These are phyloP conservation scores for Marasmius tenuissimus DNA, from an alignment of 1,284 basidiomycete species.

Conservation along the genomic window DNA sequence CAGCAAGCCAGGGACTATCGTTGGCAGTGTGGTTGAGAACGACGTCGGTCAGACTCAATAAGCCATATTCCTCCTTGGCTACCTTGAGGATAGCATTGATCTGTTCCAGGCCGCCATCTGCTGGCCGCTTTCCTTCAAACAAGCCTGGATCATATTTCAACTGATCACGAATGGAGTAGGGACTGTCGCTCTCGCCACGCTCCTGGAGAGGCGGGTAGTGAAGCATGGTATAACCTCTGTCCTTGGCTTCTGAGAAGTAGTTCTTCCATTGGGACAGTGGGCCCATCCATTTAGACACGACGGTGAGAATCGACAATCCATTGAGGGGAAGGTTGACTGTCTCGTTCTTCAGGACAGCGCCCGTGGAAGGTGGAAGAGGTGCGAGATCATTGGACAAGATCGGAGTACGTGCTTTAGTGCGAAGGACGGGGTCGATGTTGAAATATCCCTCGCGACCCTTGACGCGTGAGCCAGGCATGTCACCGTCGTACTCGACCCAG, in stretches of 20 bases:
- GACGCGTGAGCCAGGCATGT: slow-evolving; percentile 53
- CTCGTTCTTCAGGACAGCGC: slow-evolving; percentile 47
- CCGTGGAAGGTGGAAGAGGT: slow-evolving; percentile 48
- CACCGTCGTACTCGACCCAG: slow-evolving; percentile 87
- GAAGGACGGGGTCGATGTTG: slow-evolving; percentile 90
- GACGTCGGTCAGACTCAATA: slow-evolving; percentile 88
- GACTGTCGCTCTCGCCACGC: slow-evolving; percentile 83
- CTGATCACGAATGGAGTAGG: slow-evolving; percentile 91
- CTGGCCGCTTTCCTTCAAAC: slow-evolving; percentile 49
- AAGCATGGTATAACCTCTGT: slow-evolving; percentile 93
- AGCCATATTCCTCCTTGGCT: slow-evolving; percentile 82
- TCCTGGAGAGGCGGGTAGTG: slow-evolving; percentile 94
- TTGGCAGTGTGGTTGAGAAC: slow-evolving; percentile 95
- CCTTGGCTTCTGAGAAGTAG: slow-evolving; percentile 79
- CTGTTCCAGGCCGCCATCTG: slow-evolving; percentile 54
- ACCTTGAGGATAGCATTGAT: slow-evolving; percentile 65
- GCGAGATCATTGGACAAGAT: slow-evolving; percentile 64
- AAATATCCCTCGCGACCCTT: slow-evolving; percentile 90
- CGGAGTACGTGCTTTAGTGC: slow-evolving; percentile 65
- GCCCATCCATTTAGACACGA: slow-evolving; percentile 98
- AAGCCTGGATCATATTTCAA: slow-evolving; percentile 76
- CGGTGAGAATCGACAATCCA: slow-evolving; percentile 82
- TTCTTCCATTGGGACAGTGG: slow-evolving; percentile 72
- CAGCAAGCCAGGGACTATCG: slow-evolving; percentile 86
- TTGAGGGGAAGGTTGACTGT: slow-evolving; percentile 76